Percentiles rank a stretch among this genome's conserved stretches.
phyloP scores from a whole-genome alignment of 345 rosid species.

The Corymbia maculata region DNA sequence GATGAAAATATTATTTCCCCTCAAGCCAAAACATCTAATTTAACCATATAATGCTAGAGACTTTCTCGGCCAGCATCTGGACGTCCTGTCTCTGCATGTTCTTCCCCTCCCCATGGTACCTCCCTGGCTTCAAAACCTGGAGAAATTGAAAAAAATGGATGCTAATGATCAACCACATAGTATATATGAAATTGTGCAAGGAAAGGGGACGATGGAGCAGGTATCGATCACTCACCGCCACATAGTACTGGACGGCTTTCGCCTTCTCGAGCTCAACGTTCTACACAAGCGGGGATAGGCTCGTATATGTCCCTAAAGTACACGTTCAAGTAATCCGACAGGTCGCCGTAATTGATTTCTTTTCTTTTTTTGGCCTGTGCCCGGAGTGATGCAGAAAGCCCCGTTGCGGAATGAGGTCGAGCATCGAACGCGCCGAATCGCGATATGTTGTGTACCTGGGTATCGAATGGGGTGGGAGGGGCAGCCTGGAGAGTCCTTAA shows the following conservation, averaged over 20 bases:
- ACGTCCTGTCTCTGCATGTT: conserved; percentile 78
- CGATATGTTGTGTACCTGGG: conserved; percentile 13
- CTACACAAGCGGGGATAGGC: conserved; percentile 62
- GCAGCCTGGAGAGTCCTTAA: conserved; percentile 33
- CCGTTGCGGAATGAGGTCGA: background rate
- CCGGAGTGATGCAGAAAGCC: no score
- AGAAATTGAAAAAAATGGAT: no score
- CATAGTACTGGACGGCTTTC: conserved; percentile 78
- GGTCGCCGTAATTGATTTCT: no score
- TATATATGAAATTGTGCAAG: no score
- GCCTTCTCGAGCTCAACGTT: conserved; percentile 61
- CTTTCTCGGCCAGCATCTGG: conserved; percentile 47
- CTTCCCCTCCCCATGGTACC: conserved; percentile 64
- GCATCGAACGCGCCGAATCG: no score
- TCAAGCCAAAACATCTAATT: no score
- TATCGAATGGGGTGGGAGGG: conserved; percentile 67
- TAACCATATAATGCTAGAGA: no score
- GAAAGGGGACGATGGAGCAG: no score
- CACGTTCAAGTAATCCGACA: conserved; percentile 50
- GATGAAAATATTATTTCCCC: no score
- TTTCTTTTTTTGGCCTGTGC: no score
- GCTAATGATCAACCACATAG: background rate
- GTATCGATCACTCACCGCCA: conserved; percentile 24
- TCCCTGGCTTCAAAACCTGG: conserved; percentile 93
- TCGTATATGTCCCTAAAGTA: conserved; percentile 57